These are phyloP conservation scores for Erysimum cheiri DNA, from an alignment of 441 rosid species.

Conservation along the genomic window DNA sequence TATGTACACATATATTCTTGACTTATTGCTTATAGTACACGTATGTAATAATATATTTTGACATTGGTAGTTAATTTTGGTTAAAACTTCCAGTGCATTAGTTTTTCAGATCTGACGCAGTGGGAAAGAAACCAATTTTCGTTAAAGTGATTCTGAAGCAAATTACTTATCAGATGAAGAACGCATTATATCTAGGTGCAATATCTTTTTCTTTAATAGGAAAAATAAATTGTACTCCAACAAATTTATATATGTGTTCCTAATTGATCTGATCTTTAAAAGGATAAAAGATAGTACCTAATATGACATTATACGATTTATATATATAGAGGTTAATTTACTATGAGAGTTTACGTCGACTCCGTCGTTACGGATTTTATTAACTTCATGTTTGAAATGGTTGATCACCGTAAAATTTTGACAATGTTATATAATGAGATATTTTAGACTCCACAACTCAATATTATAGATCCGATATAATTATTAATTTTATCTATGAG, in stretches of 20 bases:
- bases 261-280: background rate
- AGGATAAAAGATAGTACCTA: background rate
- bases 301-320: background rate
- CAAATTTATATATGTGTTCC: background rate
- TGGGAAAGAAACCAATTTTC: background rate
- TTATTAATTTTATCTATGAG: background rate
- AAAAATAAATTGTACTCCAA: conserved; percentile 1
- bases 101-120: background rate
- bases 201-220: background rate
- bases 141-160: conserved; percentile 25
- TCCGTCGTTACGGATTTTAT: background rate
- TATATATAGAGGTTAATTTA: background rate
- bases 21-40: conserved; percentile 2
- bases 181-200: background rate
- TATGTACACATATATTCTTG: conserved; percentile 12
- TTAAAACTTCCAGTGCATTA: background rate
- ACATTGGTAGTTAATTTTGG: background rate
- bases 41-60: conserved; percentile 1
- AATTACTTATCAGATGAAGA: background rate
- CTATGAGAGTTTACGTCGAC: background rate
- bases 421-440: background rate
- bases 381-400: background rate
- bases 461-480: background rate
- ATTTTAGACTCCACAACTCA: background rate
- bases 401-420: background rate